Evolutionary conservation across 2,329 filamentous ascomycete genomes (phyloP), one percentile per base, ranked within the genome.

Genomic region (Orbilia blumenaviensis): DNA sequence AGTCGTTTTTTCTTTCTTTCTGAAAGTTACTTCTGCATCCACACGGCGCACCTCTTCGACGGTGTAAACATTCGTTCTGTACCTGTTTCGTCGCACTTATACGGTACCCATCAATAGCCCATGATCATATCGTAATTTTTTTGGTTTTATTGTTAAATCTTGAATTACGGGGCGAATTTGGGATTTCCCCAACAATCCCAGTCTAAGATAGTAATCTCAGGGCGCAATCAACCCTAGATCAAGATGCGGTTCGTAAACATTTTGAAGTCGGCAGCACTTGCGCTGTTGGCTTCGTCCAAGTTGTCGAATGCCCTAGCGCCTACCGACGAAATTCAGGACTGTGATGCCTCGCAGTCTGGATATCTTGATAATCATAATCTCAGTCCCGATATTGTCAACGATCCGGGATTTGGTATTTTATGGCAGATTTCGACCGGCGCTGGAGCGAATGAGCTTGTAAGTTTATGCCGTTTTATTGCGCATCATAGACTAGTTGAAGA

Each of bases 331-430:
- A 79, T 79, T 42, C 69, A 78, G 60, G 81, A 79, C 78, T 78
- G 80, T 67, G 82, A 84, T 66, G 60, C 79, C 5, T 68, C 80
- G 5, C 83, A 84, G 71, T 83, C 82, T 3, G 82, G 82, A 9
- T 83, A 84, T 66, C 78, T 83, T 2, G 79, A 81, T 3, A 83
- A 84, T 69, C 84, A 85, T 78, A 84, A 84, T 67, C 79, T 85
- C 66, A 81, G 84, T 50, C 84, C 84, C 0, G 80, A 80, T 9
- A 80, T 81, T 16, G 80, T 84, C 12, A 74, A 79, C 50, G 79
- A 80, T 14, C 77, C 80, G 16, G 81, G 80, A 14, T 84, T 84
- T 78, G 83, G 83, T 38, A 81, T 80, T 83, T 25, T 74, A 46
- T 74, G 69, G 69, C 42, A 58, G 23, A 66, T 52, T 23, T 32